Evolutionary conservation across 2,329 filamentous ascomycete species (phyloP).

Genomic region (Fonsecaea monophora): DNA sequence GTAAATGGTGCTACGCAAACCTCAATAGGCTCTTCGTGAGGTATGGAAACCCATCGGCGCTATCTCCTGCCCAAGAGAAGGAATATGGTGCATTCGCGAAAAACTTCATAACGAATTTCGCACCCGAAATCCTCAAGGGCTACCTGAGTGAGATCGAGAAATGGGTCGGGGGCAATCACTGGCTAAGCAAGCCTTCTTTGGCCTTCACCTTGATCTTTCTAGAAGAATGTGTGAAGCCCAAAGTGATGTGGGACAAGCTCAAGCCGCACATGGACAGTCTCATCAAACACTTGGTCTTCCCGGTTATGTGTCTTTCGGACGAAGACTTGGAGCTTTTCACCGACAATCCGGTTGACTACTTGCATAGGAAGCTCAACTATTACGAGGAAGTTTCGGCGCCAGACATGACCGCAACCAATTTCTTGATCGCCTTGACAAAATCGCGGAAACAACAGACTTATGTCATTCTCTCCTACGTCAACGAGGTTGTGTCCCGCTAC

Average conservation of each 20-base stretch:
- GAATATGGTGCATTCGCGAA: constrained; percentile 85
- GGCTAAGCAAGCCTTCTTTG: constrained; percentile 92
- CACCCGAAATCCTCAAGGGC: constrained; percentile 93
- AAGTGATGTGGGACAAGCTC: constrained; percentile 93
- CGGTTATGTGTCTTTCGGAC: constrained; percentile 87
- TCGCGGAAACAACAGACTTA: constrained; percentile 94
- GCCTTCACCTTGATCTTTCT: constrained; percentile 94
- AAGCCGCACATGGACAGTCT: constrained; percentile 93
- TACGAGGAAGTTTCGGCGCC: constrained; percentile 96
- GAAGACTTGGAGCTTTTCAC: constrained; percentile 95
- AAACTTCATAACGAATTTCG: constrained; percentile 87
- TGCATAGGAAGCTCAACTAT: constrained; percentile 96
- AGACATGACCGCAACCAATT: constrained; percentile 94
- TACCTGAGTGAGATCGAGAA: constrained; percentile 96
- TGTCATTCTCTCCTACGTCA: constrained; percentile 91
- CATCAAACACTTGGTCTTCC: constrained; percentile 93
- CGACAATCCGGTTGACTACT: constrained; percentile 92
- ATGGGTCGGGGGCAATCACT: constrained; percentile 92
- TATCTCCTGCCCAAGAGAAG: constrained; percentile 75
- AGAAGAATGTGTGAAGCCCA: constrained; percentile 96
- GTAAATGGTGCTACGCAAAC: constrained; percentile 99
- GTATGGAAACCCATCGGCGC: constrained; percentile 83
- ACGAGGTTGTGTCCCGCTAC: constrained; percentile 91
- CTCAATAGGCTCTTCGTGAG: constrained; percentile 93
- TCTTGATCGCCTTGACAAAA: constrained; percentile 93